phyloP scores from a whole-genome alignment of 2,329 filamentous ascomycete genomes.

The Xylaria sp. region DNA sequence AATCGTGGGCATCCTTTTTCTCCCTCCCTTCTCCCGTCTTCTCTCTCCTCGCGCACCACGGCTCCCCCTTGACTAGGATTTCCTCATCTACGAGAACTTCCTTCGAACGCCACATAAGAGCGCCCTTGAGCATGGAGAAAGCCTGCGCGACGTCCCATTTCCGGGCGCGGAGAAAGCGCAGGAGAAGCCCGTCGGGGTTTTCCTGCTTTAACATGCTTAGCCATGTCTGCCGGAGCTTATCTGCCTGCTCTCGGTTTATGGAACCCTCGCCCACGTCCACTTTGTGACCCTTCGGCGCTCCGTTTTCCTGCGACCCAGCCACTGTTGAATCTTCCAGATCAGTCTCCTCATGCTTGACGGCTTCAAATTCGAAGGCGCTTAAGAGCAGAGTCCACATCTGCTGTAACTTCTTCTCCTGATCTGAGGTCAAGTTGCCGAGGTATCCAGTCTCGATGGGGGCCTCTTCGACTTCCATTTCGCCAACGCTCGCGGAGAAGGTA shows the following conservation, averaged over 20 bases:
- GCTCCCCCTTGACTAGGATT: constrained; percentile 81
- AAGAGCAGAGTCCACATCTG: constrained; percentile 82
- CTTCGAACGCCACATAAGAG: constrained; percentile 84
- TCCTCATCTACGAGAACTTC: constrained; percentile 91
- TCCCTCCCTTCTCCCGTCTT: constrained; percentile 61
- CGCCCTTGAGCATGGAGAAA: constrained; percentile 88
- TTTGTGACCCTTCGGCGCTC: constrained; percentile 28
- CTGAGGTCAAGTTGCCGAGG: constrained; percentile 80
- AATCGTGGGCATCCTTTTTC: constrained; percentile 77
- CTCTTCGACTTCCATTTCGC: constrained; percentile 21
- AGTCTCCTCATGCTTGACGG: constrained; percentile 16
- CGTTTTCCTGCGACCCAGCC: constrained; percentile 8
- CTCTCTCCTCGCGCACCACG: constrained; percentile 59
- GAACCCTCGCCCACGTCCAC: constrained; percentile 27
- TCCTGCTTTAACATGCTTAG: constrained; percentile 87
- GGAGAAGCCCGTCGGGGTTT: constrained; percentile 82
- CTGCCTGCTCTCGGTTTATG: constrained; percentile 52
- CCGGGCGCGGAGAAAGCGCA: constrained; percentile 82
- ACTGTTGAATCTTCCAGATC: constrained; percentile 21
- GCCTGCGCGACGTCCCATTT: constrained; percentile 95
- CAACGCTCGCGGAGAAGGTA: not conserved
- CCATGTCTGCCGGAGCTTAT: constrained; percentile 82
- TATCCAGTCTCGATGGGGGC: constrained; percentile 25
- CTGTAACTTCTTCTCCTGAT: constrained; percentile 85
- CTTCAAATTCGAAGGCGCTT: constrained; percentile 70